Evolutionary conservation across 2,329 filamentous ascomycete species (phyloP), one percentile per base, ranked within the genome.

Genomic region (Pseudogymnoascus sp.): DNA sequence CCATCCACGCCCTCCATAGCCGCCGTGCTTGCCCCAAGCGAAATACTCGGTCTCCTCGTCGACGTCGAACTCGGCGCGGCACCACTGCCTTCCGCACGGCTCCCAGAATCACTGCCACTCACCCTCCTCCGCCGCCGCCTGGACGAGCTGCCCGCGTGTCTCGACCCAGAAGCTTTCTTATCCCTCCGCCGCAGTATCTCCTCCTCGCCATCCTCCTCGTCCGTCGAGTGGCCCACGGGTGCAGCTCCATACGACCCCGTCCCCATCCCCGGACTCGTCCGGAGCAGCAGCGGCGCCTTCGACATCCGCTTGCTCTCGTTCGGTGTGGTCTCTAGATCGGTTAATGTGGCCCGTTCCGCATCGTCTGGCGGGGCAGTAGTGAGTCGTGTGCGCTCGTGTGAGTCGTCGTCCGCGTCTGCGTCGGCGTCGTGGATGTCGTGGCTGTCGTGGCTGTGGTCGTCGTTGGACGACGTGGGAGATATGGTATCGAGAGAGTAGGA

Each of bases 201-300:
- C 61, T 65, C 63, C 59, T 70, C 62, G 12, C 62, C 64, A 6
- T 73, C 68, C 25, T 74, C 68, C 11, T 71, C 68, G 25, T 69
- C 71, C n/a, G 67, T 69, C 28, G 73, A 71, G 4, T 71, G 75
- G 37, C 76, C 70, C 41, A 80, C 67, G 4, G 80, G 81, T 20
- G 82, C 76, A 4, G 81, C 81, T 60, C 83, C 83, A 70, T 86
- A 86, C 14, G 82, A 84, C 20, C 81, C 80, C 35, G 81, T 84
- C 61, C 81, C 83, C 70, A 81, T 78, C 34, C 81, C 81, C 43
- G 83, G 82, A 65, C 82, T 82, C 58, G 82, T 82, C 63, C 81
- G 80, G 70, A 84, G 73, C 60, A 87, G 74, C 62, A 86, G 78
- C 62, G 82, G 82, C 64, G 79, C 75, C 70, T 75, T 76, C 58